A percentile compares a stretch with the other conserved stretches of the same genome.
These are phyloP conservation scores for Talaromyces sp. DNA, from an alignment of 2,329 filamentous ascomycete genomes.

Conservation along the genomic window DNA sequence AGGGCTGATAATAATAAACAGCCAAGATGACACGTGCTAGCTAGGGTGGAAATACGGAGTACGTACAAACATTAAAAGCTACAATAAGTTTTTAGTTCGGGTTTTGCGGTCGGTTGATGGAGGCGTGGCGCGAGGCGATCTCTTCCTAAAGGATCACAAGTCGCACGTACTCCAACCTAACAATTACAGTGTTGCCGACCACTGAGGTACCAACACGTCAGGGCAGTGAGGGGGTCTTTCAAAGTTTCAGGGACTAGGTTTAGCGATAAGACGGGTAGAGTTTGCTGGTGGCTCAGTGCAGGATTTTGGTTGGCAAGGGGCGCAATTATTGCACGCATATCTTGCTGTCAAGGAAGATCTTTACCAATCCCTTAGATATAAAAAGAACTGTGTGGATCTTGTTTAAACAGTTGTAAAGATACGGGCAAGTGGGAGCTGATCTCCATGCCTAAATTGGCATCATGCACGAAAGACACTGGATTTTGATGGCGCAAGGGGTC, in stretches of 20 bases:
- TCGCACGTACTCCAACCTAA: background rate
- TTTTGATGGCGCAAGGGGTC: background rate
- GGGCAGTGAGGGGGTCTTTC: background rate
- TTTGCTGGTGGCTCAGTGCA: background rate
- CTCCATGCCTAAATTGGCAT: background rate
- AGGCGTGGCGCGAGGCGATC: background rate
- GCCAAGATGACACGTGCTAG: background rate
- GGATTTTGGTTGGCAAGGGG: background rate
- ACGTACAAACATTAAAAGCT: background rate
- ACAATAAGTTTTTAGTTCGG: background rate
- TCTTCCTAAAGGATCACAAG: background rate
- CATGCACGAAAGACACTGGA: background rate
- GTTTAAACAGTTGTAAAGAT: background rate
- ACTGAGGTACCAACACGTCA: background rate
- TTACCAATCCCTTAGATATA: background rate
- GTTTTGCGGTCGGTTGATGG: background rate
- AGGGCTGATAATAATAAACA: background rate
- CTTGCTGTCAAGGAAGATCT: background rate
- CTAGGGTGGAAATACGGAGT: background rate
- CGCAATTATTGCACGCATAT: background rate
- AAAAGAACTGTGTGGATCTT: background rate
- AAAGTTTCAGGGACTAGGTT: background rate
- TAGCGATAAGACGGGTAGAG: background rate
- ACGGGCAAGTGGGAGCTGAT: background rate
- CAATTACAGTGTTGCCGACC: background rate